Evolutionary conservation across 2,329 filamentous ascomycete genomes (phyloP), one percentile per base, ranked within the genome.

Genomic region (Trichophyton rubrum): DNA sequence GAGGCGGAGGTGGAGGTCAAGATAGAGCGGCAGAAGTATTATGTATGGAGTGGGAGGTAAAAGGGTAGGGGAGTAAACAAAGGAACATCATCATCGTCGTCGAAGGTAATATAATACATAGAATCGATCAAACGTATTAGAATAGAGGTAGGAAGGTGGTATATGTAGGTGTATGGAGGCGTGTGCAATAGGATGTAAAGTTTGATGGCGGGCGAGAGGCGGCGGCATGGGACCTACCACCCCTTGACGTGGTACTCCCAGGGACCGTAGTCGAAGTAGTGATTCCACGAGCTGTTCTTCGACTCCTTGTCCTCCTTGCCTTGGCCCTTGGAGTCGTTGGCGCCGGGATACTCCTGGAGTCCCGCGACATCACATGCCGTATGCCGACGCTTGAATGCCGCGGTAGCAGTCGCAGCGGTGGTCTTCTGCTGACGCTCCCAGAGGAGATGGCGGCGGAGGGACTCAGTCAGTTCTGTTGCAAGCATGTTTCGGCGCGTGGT

Each of bases 341-440:
- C 74, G 66, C 88, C 85, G 3, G 89, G 88, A 68, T 87, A 89
- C 72, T 93, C 85, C 75, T 87, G 88, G 49, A 97, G 80, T 73
- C 95, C 95, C 63, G 89, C 88, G 64, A 96, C 85, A 70, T 96
- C 91, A 66, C 92, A 88, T 1, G 92, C 89, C 20, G 91, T 96
- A 72, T 96, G 90, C 62, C 90, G 82, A 64, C 92, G 85, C 79
- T 96, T 95, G 61, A 96, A 80, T 60, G 92, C 89, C 0, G 91
- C 90, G 49, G 49, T 53, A 53, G 49, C 49, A 65, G 86, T 89
- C n/a, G 59, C 56, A 6, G 90, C 92, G 38, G 88, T 87, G 62
- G 89, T 90, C 81, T 93, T 95, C 71, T 97, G 92, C 70, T 95
- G 90, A 59, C 93, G 87, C 73, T 99, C 93, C 88, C 90, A 95